A percentile compares a stretch with the other conserved stretches of the same genome.
Conservation (phyloP, 306 rosid species). For the Chamaecrista fasciculata region DNA sequence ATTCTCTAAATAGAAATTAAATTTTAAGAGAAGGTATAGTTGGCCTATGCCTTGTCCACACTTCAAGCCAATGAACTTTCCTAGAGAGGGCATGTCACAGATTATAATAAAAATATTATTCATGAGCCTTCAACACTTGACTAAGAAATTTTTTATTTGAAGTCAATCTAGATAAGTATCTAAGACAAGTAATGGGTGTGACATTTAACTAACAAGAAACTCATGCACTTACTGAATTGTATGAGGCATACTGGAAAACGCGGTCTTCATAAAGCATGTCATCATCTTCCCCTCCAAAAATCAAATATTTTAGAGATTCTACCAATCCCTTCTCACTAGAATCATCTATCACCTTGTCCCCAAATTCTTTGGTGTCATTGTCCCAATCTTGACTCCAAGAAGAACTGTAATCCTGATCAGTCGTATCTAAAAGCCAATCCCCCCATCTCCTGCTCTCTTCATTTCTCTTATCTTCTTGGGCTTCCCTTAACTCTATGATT, state of each 20-base stretch:
- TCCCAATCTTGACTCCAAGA: constrained; percentile 61
- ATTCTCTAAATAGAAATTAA: background rate
- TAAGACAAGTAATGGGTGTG: background rate
- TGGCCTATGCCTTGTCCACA: background rate
- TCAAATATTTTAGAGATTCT: constrained; percentile 48
- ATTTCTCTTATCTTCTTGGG: constrained; percentile 61
- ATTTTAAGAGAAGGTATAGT: background rate
- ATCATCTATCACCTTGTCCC: constrained; percentile 36
- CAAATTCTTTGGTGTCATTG: constrained; percentile 35
- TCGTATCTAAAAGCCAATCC: constrained; percentile 70
- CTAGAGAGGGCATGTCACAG: background rate
- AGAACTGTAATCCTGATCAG: constrained; percentile 11
- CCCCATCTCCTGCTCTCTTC: constrained; percentile 72
- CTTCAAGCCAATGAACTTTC: background rate
- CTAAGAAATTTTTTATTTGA: background rate
- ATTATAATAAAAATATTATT: background rate
- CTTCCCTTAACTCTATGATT: constrained; percentile 76
- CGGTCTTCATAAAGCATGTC: constrained; percentile 93
- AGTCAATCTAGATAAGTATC: background rate
- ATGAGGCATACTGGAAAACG: constrained; percentile 80
- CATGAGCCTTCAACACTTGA: background rate
- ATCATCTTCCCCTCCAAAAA: constrained; percentile 59
- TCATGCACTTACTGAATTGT: constrained; percentile 62
- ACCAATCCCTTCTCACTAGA: constrained; percentile 50
- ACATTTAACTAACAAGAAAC: background rate